A percentile compares a stretch with the other conserved stretches of the same genome.
These are phyloP conservation scores for Dictyophora rubrovolvata DNA, from an alignment of 768 basidiomycete genomes.

Conservation along the genomic window DNA sequence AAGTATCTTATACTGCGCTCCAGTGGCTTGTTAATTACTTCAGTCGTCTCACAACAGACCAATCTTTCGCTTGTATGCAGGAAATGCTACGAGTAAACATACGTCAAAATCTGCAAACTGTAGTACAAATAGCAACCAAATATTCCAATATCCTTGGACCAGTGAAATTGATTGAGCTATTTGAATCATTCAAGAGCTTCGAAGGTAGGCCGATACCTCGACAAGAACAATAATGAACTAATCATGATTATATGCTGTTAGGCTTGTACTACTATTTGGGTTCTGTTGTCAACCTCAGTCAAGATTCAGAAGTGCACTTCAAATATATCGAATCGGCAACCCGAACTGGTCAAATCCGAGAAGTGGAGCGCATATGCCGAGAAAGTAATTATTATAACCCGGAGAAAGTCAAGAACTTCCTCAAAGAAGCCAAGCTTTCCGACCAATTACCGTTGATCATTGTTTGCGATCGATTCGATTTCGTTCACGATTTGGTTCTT, in stretches of 20 bases:
- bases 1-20: constrained; percentile 4
- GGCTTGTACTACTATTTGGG: constrained; percentile 98
- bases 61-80: constrained; percentile 90
- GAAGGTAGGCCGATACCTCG: constrained; percentile 48
- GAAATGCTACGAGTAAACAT: constrained; percentile 98
- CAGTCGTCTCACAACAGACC: constrained; percentile 92
- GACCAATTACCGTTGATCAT: constrained; percentile 99
- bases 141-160: constrained; percentile 98
- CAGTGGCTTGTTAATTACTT: constrained; percentile 98
- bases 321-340: constrained; percentile 99
- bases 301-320: constrained; percentile 97
- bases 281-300: constrained; percentile 91
- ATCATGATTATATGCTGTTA: constrained; percentile 18
- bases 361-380: constrained; percentile 96
- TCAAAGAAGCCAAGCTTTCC: constrained; percentile 93
- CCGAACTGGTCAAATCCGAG: constrained; percentile 94
- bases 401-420: constrained; percentile 99
- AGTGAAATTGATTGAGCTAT: constrained; percentile 96
- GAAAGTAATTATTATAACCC: constrained; percentile 98
- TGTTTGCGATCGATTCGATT: constrained; percentile 99
- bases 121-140: constrained; percentile 96
- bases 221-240: background rate
- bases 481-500: constrained; percentile 96
- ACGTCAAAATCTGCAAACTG: constrained; percentile 92
- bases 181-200: constrained; percentile 94